Percentiles rank a stretch among this genome's conserved stretches.
Conservation (phyloP, 306 rosid species). For the Pyrus bretschneideri region DNA sequence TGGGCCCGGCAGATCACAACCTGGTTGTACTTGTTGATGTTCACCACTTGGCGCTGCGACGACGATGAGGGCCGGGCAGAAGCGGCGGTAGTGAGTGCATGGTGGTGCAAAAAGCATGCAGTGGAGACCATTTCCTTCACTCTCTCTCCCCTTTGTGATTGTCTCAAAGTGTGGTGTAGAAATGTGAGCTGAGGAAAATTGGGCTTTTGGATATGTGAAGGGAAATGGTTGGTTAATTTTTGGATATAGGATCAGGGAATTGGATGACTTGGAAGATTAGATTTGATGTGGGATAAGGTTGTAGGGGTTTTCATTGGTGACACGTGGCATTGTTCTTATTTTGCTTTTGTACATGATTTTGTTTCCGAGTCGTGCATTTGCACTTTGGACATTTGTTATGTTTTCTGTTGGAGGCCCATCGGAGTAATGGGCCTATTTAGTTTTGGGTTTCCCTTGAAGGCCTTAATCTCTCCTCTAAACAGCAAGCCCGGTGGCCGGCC, state of each 20-base stretch:
- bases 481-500: too few relatives aligned
- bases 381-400: not conserved
- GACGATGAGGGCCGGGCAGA: constrained; percentile 31
- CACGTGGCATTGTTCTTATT: constrained; percentile 25
- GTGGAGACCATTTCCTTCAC: constrained; percentile 61
- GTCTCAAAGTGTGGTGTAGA: not conserved
- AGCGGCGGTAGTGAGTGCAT: constrained; percentile 43
- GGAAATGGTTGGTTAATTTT: constrained; percentile 22
- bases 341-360: not conserved
- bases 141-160: not conserved
- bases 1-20: constrained; percentile 71
- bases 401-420: not conserved
- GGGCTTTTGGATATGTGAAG: constrained; percentile 28
- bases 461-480: too few relatives aligned
- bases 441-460: not conserved
- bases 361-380: not conserved
- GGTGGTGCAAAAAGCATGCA: constrained; percentile 82
- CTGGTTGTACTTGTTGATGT: constrained; percentile 44
- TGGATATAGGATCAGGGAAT: constrained; percentile 36
- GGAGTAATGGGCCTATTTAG: not conserved
- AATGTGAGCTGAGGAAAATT: constrained; percentile 16
- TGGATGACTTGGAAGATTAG: constrained; percentile 35
- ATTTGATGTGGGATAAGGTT: constrained; percentile 66
- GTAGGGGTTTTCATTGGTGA: constrained; percentile 45
- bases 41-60: constrained; percentile 46